A percentile compares a stretch with the other conserved stretches of the same genome.
Conservation (phyloP, 257 asterid genomes). For the Scutellaria baicalensis region DNA sequence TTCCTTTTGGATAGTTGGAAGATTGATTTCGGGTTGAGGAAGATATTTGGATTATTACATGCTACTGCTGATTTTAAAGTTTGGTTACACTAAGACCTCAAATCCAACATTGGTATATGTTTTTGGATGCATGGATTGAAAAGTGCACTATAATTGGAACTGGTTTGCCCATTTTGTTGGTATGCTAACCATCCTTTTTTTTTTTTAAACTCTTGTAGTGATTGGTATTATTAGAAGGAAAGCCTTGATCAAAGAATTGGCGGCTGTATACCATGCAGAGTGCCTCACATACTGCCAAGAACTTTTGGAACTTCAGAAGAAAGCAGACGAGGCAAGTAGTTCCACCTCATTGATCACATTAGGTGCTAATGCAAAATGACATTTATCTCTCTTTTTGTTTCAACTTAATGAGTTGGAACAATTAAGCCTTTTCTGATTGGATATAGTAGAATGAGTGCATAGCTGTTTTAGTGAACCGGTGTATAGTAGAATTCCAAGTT, state of each 20-base stretch:
- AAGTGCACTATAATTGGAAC: not conserved
- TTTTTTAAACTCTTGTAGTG: conserved; percentile 41
- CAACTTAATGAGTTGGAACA: not conserved
- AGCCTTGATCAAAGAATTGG: conserved; percentile 82
- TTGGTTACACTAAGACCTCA: not conserved
- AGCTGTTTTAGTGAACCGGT: not conserved
- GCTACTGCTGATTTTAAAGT: not conserved
- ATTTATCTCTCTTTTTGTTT: not conserved
- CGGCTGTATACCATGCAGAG: conserved; percentile 86
- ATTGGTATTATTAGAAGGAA: conserved; percentile 84
- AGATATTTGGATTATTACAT: not conserved
- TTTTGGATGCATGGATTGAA: not conserved
- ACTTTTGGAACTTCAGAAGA: conserved; percentile 83
- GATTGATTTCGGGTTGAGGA: not conserved
- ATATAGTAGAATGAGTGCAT: not conserved
- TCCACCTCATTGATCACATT: not conserved
- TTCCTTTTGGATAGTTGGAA: not conserved
- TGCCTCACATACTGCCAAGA: conserved; percentile 90
- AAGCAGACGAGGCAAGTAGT: conserved; percentile 63
- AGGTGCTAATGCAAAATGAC: not conserved
- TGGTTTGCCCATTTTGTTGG: not conserved
- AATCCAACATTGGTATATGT: not conserved
- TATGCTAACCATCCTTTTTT: not conserved
- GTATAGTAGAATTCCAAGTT: not conserved
- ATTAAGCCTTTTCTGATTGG: not conserved